phyloP scores from a whole-genome alignment of 2,329 filamentous ascomycete species.

The Verticillium zaregamsianum region DNA sequence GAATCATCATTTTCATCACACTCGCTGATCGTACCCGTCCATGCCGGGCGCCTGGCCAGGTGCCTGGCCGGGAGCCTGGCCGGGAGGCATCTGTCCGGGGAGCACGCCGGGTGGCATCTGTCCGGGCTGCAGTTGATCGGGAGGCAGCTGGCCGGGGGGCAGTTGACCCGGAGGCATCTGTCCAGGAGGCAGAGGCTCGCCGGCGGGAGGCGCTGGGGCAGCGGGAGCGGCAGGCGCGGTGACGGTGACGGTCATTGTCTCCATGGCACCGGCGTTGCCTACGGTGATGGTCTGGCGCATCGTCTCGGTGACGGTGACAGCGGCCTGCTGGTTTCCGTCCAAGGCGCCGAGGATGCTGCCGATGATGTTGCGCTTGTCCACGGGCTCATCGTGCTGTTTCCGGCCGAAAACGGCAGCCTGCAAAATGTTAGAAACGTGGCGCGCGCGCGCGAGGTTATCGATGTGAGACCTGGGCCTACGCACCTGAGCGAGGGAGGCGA shows the following conservation, averaged over 20 bases:
- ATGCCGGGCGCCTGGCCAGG: not conserved
- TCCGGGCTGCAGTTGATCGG: not conserved
- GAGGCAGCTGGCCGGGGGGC: not conserved
- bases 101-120: not conserved
- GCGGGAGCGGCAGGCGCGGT: conserved; percentile 21
- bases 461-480: not conserved
- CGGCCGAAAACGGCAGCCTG: not conserved
- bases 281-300: conserved; percentile 30
- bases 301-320: conserved; percentile 25
- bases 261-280: conserved; percentile 3
- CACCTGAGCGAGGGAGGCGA: conserved; percentile 14
- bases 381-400: conserved; percentile 4
- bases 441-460: too few species aligned
- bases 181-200: not conserved
- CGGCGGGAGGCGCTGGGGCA: not conserved
- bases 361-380: conserved; percentile 9
- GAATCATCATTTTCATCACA: not conserved
- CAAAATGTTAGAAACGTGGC: too few species aligned
- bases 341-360: conserved; percentile 10
- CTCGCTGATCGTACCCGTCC: not conserved
- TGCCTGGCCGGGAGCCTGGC: not conserved
- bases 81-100: not conserved
- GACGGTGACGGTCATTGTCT: conserved; percentile 28
- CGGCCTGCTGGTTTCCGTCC: conserved; percentile 12
- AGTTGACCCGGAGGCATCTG: not conserved